Conservation (phyloP, 2,329 filamentous ascomycete genomes). For the Paracoccidioides lutzii region DNA sequence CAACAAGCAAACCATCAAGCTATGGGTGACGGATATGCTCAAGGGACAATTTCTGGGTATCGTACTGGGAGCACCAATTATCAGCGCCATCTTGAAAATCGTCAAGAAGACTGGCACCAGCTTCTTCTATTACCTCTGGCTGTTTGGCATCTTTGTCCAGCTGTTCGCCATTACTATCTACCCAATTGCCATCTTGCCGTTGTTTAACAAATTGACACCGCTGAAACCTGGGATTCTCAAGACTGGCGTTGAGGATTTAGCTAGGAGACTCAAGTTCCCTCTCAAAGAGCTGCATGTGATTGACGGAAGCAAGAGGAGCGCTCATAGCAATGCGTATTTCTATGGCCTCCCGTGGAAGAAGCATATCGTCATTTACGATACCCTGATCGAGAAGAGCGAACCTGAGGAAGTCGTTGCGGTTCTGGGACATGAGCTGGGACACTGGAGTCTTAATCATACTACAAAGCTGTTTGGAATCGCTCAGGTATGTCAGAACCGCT, state of each 20-base stretch:
- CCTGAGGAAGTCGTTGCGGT: conserved; percentile 89
- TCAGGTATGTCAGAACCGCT: conserved; percentile 43
- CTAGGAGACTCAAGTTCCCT: conserved; percentile 75
- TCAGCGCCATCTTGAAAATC: conserved; percentile 85
- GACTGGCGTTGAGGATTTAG: conserved; percentile 71
- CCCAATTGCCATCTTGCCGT: conserved; percentile 79
- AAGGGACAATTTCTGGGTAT: conserved; percentile 78
- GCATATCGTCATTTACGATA: conserved; percentile 99
- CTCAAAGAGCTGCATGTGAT: conserved; percentile 90
- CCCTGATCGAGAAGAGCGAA: conserved; percentile 87
- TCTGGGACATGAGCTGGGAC: conserved; percentile 86
- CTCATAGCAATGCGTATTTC: conserved; percentile 89
- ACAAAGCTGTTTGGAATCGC: conserved; percentile 80
- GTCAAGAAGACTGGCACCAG: conserved; percentile 83
- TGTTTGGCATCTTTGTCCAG: conserved; percentile 80
- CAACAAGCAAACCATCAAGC: conserved; percentile 88
- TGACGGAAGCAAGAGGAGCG: conserved; percentile 75
- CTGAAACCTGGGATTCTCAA: conserved; percentile 80
- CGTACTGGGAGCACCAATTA: conserved; percentile 70
- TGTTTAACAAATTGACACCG: conserved; percentile 97
- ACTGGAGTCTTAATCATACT: conserved; percentile 94
- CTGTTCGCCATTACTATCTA: conserved; percentile 94
- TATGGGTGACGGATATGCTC: conserved; percentile 82
- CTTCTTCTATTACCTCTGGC: conserved; percentile 98
- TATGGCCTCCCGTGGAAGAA: conserved; percentile 98